phyloP scores from a whole-genome alignment of 768 basidiomycete genomes.

The Sporobolomyces phaffii region DNA sequence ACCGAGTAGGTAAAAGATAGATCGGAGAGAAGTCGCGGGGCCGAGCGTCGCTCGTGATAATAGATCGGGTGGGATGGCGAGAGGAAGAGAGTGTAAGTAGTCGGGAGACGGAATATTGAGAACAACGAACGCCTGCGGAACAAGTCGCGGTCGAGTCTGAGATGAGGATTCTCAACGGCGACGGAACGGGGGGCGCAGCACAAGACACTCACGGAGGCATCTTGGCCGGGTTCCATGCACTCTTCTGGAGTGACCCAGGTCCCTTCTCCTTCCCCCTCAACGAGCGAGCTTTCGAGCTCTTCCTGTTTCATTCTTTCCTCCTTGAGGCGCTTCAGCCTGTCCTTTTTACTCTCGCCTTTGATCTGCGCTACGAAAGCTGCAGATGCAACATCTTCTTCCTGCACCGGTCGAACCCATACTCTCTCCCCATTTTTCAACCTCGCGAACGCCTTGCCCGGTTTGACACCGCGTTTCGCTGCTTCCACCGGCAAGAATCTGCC shows the following conservation, averaged over 20 bases:
- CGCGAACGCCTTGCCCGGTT: conserved; percentile 56
- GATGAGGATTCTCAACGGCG: not conserved
- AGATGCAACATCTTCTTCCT: conserved; percentile 46
- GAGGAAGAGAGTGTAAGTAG: not conserved
- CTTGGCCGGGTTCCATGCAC: conserved; percentile 42
- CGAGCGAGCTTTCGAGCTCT: not conserved
- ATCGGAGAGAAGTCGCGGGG: conserved; percentile 49
- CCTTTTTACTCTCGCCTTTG: conserved; percentile 35
- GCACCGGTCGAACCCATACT: conserved; percentile 45
- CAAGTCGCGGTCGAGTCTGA: not conserved
- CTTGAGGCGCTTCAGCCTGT: conserved; percentile 46
- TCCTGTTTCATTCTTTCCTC: not conserved
- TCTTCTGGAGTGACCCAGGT: conserved; percentile 44
- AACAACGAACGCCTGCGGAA: conserved; percentile 57
- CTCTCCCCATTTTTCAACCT: conserved; percentile 61
- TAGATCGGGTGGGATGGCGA: conserved; percentile 44
- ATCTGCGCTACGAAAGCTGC: not conserved
- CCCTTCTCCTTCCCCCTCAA: conserved; percentile 32
- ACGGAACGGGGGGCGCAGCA: not conserved
- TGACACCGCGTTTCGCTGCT: conserved; percentile 61
- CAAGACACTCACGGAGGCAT: conserved; percentile 43
- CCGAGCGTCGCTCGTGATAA: conserved; percentile 54
- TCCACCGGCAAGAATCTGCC: conserved; percentile 68
- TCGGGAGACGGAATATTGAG: conserved; percentile 63
- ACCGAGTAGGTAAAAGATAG: conserved; percentile 64